These are phyloP conservation scores for Cantharellus anzutake DNA, from an alignment of 768 basidiomycete species.

Conservation along the genomic window DNA sequence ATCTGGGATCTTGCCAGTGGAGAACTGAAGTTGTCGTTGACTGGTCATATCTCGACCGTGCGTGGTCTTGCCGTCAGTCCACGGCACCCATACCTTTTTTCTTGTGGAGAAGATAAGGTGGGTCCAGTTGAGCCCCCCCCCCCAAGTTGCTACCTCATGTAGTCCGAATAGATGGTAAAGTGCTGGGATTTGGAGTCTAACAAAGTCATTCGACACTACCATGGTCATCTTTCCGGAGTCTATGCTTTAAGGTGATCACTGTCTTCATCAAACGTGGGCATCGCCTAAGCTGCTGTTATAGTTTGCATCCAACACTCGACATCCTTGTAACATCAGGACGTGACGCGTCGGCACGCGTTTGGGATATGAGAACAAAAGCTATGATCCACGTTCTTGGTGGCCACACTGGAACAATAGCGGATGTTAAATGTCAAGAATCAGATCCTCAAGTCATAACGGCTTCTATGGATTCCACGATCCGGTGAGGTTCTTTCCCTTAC, in stretches of 20 bases:
- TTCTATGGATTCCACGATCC: slow-evolving; percentile 93
- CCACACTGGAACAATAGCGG: slow-evolving; percentile 88
- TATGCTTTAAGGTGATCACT: slow-evolving; percentile 46
- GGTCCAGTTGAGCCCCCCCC: slow-evolving; percentile 8
- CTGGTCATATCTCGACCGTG: slow-evolving; percentile 95
- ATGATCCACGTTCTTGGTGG: slow-evolving; percentile 86
- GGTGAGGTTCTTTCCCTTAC: slow-evolving; percentile 27
- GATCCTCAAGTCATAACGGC: slow-evolving; percentile 98
- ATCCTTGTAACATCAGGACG: slow-evolving; percentile 88
- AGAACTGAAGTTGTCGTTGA: slow-evolving; percentile 90
- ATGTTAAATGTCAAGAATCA: slow-evolving; percentile 89
- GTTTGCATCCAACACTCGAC: slow-evolving; percentile 89
- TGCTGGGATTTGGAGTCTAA: slow-evolving; percentile 99
- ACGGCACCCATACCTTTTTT: slow-evolving; percentile 92
- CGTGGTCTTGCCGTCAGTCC: slow-evolving; percentile 83
- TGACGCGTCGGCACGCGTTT: slow-evolving; percentile 86
- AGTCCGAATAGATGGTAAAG: slow-evolving; percentile 73
- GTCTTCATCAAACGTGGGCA: neutral
- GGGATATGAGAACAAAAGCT: slow-evolving; percentile 98
- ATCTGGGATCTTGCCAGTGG: slow-evolving; percentile 97
- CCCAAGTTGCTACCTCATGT: neutral
- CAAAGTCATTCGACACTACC: slow-evolving; percentile 97
- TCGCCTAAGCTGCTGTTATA: slow-evolving; percentile 4
- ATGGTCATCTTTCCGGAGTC: slow-evolving; percentile 96
- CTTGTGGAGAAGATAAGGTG: slow-evolving; percentile 95